A percentile compares a stretch with the other conserved stretches of the same genome.
Conservation (phyloP, 2,329 filamentous ascomycete genomes). For the Sarocladiaceae sp. region DNA sequence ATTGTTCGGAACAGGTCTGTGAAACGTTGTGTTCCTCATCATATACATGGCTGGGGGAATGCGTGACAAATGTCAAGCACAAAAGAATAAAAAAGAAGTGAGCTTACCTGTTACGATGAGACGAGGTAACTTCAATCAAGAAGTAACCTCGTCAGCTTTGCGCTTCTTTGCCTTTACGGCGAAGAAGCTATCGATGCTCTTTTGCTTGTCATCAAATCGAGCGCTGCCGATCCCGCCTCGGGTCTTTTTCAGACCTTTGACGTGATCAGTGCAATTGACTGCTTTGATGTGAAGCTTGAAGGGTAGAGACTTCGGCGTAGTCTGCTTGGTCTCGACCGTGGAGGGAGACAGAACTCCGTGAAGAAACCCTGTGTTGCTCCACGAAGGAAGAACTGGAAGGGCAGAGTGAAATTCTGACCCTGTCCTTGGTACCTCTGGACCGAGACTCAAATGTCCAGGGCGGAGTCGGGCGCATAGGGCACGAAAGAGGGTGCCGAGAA, state of each 20-base stretch:
- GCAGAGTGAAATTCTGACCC: background rate
- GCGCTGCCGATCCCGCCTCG: slow-evolving; percentile 78
- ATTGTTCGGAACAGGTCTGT: slow-evolving; percentile 80
- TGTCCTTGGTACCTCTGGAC: slow-evolving; percentile 15
- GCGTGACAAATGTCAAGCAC: slow-evolving; percentile 4
- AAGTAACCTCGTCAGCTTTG: slow-evolving; percentile 19
- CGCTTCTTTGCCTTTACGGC: slow-evolving; percentile 32
- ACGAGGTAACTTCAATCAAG: background rate
- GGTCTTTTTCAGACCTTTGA: slow-evolving; percentile 71
- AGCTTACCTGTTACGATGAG: slow-evolving; percentile 31
- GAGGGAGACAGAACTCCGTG: slow-evolving; percentile 24
- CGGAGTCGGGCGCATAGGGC: slow-evolving; percentile 53
- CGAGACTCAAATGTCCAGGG: slow-evolving; percentile 8
- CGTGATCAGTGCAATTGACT: slow-evolving; percentile 69
- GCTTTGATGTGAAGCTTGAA: slow-evolving; percentile 44
- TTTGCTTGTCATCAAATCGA: slow-evolving; percentile 70
- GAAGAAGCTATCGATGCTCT: slow-evolving; percentile 75
- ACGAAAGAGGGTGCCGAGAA: slow-evolving; percentile 66
- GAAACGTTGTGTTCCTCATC: slow-evolving; percentile 69
- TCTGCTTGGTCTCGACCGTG: background rate
- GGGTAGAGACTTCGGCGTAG: background rate
- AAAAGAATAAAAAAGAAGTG: slow-evolving; percentile 11
- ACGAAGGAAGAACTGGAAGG: slow-evolving; percentile 27
- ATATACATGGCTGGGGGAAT: slow-evolving; percentile 33
- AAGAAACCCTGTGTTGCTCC: slow-evolving; percentile 51